A percentile compares a stretch with the other conserved stretches of the same genome.
These are phyloP conservation scores for Beauveria pseudobassiana DNA, from an alignment of 2,329 filamentous ascomycete species.

Conservation along the genomic window DNA sequence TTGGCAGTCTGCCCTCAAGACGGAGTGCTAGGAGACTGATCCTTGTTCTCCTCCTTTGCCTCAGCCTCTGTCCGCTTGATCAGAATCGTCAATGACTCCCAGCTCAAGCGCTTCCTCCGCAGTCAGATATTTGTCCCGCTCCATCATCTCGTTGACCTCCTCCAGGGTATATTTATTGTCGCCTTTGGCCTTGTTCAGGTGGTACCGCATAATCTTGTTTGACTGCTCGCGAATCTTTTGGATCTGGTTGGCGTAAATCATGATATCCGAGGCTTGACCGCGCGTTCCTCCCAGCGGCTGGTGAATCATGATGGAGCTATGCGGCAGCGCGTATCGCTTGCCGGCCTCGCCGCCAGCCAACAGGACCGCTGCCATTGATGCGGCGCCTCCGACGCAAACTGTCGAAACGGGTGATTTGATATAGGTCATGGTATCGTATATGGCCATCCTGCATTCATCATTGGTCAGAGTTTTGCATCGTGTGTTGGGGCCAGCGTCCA, in stretches of 20 bases:
- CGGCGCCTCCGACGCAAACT: slow-evolving; percentile 89
- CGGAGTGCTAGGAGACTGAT: slow-evolving; percentile 10
- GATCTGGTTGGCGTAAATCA: slow-evolving; percentile 97
- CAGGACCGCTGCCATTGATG: slow-evolving; percentile 87
- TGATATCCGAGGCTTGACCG: slow-evolving; percentile 69
- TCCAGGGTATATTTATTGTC: slow-evolving; percentile 70
- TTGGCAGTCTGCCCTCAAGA: not conserved
- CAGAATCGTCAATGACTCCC: slow-evolving; percentile 87
- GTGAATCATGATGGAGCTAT: slow-evolving; percentile 94
- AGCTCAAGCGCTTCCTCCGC: slow-evolving; percentile 82
- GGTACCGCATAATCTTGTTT: slow-evolving; percentile 81
- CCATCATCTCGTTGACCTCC: slow-evolving; percentile 91
- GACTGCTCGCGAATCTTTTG: slow-evolving; percentile 75
- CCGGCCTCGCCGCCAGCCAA: slow-evolving; percentile 79
- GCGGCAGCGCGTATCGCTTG: slow-evolving; percentile 83
- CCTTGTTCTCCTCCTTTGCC: slow-evolving; percentile 25
- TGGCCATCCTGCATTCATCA: slow-evolving; percentile 55
- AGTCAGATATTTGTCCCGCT: slow-evolving; percentile 89
- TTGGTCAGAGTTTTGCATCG: not conserved
- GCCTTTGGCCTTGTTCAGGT: slow-evolving; percentile 71
- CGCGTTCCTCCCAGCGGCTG: slow-evolving; percentile 74
- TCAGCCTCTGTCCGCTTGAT: slow-evolving; percentile 46
- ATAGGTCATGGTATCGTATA: slow-evolving; percentile 99
- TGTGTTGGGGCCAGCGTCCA: no score
- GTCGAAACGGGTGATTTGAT: slow-evolving; percentile 89